These are phyloP conservation scores for Camillea tinctor DNA, from an alignment of 2,329 filamentous ascomycete species.

Conservation along the genomic window DNA sequence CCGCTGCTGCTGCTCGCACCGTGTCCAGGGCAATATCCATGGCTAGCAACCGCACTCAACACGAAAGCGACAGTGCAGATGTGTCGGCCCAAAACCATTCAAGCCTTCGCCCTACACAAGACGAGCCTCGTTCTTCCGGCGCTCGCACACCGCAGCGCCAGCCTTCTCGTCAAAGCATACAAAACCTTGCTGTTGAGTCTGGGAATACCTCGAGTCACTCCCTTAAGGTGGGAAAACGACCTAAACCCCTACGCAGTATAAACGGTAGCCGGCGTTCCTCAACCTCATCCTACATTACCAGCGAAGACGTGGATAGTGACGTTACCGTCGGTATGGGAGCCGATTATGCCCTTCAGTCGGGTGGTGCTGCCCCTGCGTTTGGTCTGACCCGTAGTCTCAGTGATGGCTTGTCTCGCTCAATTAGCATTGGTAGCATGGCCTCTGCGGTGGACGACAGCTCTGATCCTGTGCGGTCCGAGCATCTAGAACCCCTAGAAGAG, in stretches of 20 bases:
- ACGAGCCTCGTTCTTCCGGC: constrained; percentile 27
- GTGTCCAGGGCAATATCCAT: constrained; percentile 49
- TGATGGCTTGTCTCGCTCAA: constrained; percentile 66
- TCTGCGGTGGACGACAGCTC: constrained; percentile 65
- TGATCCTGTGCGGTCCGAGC: constrained; percentile 44
- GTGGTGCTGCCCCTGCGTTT: constrained; percentile 65
- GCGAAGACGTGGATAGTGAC: constrained; percentile 69
- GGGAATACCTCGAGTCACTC: constrained; percentile 47
- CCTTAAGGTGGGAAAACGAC: constrained; percentile 46
- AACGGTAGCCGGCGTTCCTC: constrained; percentile 60
- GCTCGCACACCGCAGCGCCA: constrained; percentile 31
- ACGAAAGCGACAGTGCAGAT: constrained; percentile 18
- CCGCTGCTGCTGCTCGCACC: constrained; percentile 50
- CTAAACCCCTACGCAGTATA: constrained; percentile 58
- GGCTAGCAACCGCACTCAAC: constrained; percentile 34
- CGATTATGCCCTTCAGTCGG: constrained; percentile 81
- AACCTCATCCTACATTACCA: constrained; percentile 57
- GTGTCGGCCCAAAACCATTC: constrained; percentile 24
- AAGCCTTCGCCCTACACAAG: constrained; percentile 32
- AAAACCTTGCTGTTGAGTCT: constrained; percentile 38
- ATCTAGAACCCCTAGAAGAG: constrained; percentile 51
- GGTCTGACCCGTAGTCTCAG: constrained; percentile 51
- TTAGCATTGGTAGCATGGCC: constrained; percentile 86
- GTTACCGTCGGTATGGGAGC: constrained; percentile 64
- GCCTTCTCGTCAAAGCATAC: constrained; percentile 34